These are phyloP conservation scores for Fusarium sp. DNA, from an alignment of 2,329 filamentous ascomycete species.

Conservation along the genomic window DNA sequence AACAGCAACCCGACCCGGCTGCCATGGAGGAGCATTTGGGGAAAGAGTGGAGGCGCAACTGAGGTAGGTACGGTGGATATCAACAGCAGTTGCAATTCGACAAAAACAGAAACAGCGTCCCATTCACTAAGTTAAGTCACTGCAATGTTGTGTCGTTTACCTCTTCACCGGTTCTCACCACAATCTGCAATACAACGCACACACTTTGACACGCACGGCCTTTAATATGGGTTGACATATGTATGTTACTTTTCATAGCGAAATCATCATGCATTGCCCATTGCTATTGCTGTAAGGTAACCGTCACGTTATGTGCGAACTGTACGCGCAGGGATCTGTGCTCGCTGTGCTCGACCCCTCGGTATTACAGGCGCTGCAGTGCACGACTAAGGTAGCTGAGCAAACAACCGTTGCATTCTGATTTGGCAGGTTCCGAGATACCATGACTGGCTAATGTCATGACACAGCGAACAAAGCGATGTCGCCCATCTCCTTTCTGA, in stretches of 20 bases:
- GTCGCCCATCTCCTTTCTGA: constrained; percentile 1
- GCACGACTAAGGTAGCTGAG: not conserved
- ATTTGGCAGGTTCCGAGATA: constrained; percentile 25
- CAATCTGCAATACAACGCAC: constrained; percentile 30
- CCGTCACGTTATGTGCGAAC: constrained; percentile 3
- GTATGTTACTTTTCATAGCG: constrained; percentile 11
- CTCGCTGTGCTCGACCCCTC: constrained; percentile 4
- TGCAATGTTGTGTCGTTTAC: not conserved
- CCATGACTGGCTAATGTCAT: constrained; percentile 4
- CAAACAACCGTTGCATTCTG: constrained; percentile 9
- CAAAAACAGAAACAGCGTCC: constrained; percentile 22
- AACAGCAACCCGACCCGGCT: not conserved
- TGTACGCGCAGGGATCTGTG: constrained; percentile 5
- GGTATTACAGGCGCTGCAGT: not conserved
- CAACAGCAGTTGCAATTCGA: constrained; percentile 20
- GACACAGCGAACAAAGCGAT: constrained; percentile 6
- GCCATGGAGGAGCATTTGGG: constrained; percentile 3
- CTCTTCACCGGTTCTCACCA: constrained; percentile 15
- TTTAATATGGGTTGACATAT: constrained; percentile 4
- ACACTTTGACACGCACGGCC: constrained; percentile 3
- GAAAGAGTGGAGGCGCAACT: constrained; percentile 12
- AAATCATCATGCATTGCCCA: constrained; percentile 18
- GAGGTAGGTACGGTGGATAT: not conserved
- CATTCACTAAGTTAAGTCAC: not conserved
- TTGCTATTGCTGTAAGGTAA: not conserved